These are phyloP conservation scores for Fusarium newnesense DNA, from an alignment of 2,329 filamentous ascomycete genomes.

Conservation along the genomic window DNA sequence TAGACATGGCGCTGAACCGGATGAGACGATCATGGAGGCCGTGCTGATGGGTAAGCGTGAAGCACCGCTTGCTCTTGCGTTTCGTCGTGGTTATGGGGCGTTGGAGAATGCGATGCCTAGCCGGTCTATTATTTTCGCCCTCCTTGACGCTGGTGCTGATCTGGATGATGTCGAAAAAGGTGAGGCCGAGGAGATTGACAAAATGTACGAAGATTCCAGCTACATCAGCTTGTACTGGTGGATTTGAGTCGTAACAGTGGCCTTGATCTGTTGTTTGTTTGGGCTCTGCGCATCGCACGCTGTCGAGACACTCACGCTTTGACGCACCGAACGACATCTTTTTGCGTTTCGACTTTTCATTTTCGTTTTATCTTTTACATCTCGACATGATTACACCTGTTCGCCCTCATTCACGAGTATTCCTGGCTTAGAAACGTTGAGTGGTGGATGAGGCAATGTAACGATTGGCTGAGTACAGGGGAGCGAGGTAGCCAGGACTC, in stretches of 20 bases:
- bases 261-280: background rate
- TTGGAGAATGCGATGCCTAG: background rate
- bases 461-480: background rate
- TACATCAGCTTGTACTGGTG: background rate
- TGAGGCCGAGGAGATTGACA: background rate
- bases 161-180: background rate
- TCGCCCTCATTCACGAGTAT: background rate
- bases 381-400: accelerated
- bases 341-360: background rate
- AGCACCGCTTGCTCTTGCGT: background rate
- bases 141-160: background rate
- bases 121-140: background rate
- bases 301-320: background rate
- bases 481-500: background rate
- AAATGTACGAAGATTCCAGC: background rate
- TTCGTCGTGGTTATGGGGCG: background rate
- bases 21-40: background rate
- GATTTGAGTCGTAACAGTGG: background rate
- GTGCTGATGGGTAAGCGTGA: accelerated
- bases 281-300: accelerated
- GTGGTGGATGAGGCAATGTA: background rate
- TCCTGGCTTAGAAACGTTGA: background rate
- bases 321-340: accelerated
- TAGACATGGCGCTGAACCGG: background rate
- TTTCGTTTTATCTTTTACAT: background rate